A percentile compares a stretch with the other conserved stretches of the same genome.
Conservation (phyloP, 139 green algal species). For the Coccomyxa sp. region DNA sequence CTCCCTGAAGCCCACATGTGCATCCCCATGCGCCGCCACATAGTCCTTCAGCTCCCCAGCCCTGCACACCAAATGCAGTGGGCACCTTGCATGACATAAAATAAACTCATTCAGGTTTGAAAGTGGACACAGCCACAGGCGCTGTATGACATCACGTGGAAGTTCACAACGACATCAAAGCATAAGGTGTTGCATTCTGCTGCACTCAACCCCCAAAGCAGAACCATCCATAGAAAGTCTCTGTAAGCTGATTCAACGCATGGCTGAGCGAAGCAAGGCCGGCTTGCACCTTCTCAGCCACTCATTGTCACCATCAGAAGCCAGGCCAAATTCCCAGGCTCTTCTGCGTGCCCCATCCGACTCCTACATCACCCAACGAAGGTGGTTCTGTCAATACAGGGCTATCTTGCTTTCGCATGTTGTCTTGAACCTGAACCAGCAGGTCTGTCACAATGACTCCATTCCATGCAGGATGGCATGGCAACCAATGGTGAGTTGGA, state of each 20-base stretch:
- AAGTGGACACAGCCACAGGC: too few relatives aligned
- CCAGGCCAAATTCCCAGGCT: conserved; percentile 61
- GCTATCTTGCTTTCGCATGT: neutral
- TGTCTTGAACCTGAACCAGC: neutral
- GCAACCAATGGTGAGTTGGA: neutral
- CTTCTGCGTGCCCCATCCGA: neutral
- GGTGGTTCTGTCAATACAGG: neutral
- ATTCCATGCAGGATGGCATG: neutral
- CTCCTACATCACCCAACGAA: neutral
- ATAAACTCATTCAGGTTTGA: too few relatives aligned
- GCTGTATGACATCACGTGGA: too few relatives aligned
- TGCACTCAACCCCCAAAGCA: too few relatives aligned
- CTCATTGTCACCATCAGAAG: conserved; percentile 41
- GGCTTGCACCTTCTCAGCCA: conserved; percentile 34
- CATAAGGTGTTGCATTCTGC: too few relatives aligned
- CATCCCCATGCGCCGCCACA: conserved; percentile 47
- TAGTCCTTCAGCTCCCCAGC: conserved; percentile 48
- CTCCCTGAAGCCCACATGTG: conserved; percentile 50
- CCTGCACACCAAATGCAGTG: too few relatives aligned
- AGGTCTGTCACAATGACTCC: neutral
- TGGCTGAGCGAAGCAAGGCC: too few relatives aligned
- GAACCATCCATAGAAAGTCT: too few relatives aligned
- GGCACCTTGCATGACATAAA: too few relatives aligned
- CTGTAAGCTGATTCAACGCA: too few relatives aligned
- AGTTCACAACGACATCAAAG: too few relatives aligned